Conservation (phyloP, 2,329 filamentous ascomycete genomes). For the Samsoniella hepiali region DNA sequence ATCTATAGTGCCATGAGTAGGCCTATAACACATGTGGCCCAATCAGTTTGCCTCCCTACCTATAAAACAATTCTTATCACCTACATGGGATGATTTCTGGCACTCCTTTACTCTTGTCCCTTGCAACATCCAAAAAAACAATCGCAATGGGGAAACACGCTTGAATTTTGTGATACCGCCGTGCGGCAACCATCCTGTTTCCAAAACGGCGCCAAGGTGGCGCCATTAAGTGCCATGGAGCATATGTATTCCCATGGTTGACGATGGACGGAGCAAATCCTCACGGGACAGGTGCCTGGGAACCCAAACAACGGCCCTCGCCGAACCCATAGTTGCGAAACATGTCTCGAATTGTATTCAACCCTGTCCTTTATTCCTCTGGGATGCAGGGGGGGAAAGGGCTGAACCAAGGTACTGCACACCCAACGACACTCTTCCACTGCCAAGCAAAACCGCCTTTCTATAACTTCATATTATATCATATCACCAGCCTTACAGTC, state of each 20-base stretch:
- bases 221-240: background rate
- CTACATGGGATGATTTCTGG: background rate
- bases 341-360: background rate
- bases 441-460: background rate
- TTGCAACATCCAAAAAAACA: background rate
- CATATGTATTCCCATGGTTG: background rate
- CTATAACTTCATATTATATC: background rate
- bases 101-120: background rate
- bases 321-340: background rate
- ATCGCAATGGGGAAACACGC: background rate
- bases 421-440: too few relatives aligned
- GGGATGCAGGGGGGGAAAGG: background rate
- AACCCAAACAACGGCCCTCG: background rate
- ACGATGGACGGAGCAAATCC: background rate
- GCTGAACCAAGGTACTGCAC: background rate
- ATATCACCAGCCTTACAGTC: background rate
- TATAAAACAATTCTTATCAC: background rate
- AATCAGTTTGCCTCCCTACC: background rate
- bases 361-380: background rate
- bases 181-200: background rate
- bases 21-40: background rate
- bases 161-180: too few relatives aligned
- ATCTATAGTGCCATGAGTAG: background rate
- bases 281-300: background rate
- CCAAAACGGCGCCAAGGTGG: background rate